Evolutionary conservation across 1,139 yeast genomes (phyloP).

Genomic region (Taphrina wiesneri): DNA sequence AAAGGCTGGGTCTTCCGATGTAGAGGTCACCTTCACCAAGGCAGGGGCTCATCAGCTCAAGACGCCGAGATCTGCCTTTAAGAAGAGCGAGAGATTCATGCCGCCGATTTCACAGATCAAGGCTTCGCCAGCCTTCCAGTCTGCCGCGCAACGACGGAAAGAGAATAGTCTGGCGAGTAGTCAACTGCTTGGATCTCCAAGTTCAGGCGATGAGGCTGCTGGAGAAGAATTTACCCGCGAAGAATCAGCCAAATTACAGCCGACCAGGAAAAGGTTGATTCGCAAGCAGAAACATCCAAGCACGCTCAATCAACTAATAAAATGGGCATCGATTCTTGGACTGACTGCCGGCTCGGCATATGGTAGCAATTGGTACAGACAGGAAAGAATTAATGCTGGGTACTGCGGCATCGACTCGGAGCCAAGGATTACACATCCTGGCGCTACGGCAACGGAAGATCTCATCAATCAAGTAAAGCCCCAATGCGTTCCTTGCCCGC

Average conservation of each 20-base stretch:
- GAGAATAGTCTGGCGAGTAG: slow-evolving; percentile 23
- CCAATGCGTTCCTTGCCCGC: slow-evolving; percentile 73
- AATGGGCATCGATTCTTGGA: not conserved
- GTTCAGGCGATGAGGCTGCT: not conserved
- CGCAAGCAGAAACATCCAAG: slow-evolving; percentile 22
- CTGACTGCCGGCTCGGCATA: slow-evolving; percentile 25
- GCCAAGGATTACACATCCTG: slow-evolving; percentile 14
- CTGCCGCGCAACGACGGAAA: slow-evolving; percentile 30
- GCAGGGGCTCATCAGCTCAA: not conserved
- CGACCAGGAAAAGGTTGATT: slow-evolving; percentile 31
- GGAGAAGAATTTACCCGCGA: slow-evolving; percentile 35
- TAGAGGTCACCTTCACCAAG: slow-evolving; percentile 9
- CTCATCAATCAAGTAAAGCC: slow-evolving; percentile 52
- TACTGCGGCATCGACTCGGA: slow-evolving; percentile 46
- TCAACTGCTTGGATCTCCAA: slow-evolving; percentile 4
- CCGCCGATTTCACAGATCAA: slow-evolving; percentile 18
- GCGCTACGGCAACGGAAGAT: slow-evolving; percentile 38
- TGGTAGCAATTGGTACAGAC: slow-evolving; percentile 44
- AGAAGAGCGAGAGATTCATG: slow-evolving; percentile 28
- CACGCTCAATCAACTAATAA: slow-evolving; percentile 6
- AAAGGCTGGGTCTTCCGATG: slow-evolving; percentile 2
- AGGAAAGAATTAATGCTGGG: slow-evolving; percentile 45
- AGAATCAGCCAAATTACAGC: slow-evolving; percentile 26
- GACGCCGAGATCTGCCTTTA: slow-evolving; percentile 4
- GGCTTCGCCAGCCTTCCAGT: slow-evolving; percentile 29